Conservation (phyloP, 2,329 filamentous ascomycete genomes). For the Trichoderma citrinoviride region DNA sequence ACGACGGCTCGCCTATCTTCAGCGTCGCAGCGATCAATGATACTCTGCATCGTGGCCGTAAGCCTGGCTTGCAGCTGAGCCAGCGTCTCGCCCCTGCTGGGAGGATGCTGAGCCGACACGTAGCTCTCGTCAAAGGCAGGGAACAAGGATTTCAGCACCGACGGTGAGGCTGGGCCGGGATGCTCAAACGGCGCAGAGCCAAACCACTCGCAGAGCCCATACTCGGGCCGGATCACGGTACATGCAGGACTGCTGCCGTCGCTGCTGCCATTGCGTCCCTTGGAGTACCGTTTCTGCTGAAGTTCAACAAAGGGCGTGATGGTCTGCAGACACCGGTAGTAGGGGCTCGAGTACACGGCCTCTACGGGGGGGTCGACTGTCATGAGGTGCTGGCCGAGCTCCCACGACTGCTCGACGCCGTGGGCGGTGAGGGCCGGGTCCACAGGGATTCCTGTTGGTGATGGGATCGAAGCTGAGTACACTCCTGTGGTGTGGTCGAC, state of each 20-base stretch:
- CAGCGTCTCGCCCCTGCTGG: constrained; percentile 72
- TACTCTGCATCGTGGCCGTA: constrained; percentile 63
- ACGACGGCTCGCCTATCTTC: constrained; percentile 68
- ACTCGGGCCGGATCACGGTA: constrained; percentile 52
- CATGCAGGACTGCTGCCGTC: neutral
- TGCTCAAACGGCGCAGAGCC: constrained; percentile 83
- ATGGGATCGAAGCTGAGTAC: constrained; percentile 70
- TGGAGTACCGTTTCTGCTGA: constrained; percentile 27
- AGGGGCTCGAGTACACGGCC: constrained; percentile 78
- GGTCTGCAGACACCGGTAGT: constrained; percentile 85
- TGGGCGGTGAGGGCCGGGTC: constrained; percentile 86
- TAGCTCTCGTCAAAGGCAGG: constrained; percentile 59
- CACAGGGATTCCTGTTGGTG: constrained; percentile 82
- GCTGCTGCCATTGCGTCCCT: neutral
- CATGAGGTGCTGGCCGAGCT: constrained; percentile 67
- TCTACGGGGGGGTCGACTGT: constrained; percentile 65
- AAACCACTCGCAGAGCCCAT: constrained; percentile 80
- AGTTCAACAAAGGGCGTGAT: constrained; percentile 65
- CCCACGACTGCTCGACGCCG: constrained; percentile 76
- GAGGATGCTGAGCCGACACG: constrained; percentile 63
- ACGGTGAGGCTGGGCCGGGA: constrained; percentile 67
- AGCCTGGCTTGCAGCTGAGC: constrained; percentile 76
- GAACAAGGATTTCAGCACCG: constrained; percentile 65
- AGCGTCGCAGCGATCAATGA: constrained; percentile 72
- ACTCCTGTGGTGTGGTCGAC: constrained; percentile 77